phyloP scores from a whole-genome alignment of 192 early-diverging fungal genomes.

The Rhizophagus prolifer region DNA sequence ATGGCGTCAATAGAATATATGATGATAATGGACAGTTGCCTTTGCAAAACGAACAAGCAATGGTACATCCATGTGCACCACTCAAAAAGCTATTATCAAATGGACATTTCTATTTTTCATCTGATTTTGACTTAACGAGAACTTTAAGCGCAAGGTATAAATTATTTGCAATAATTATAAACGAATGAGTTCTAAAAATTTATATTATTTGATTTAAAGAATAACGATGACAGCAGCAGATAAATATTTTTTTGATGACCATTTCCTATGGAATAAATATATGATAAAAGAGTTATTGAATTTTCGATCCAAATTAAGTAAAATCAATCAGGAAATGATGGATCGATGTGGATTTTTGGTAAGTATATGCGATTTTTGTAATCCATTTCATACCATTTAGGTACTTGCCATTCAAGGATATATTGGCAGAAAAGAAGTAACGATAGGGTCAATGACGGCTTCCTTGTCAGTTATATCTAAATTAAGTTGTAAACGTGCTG shows the following conservation, averaged over 20 bases:
- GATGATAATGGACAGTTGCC: conserved; percentile 38
- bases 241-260: conserved; percentile 59
- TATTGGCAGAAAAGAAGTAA: conserved; percentile 54
- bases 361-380: background rate
- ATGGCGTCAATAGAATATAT: conserved; percentile 37
- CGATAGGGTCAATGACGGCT: conserved; percentile 37
- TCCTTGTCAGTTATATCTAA: conserved; percentile 70
- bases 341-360: conserved; percentile 77
- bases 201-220: conserved; percentile 35
- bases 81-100: conserved; percentile 78
- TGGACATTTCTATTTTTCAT: conserved; percentile 93
- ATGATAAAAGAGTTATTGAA: conserved; percentile 78
- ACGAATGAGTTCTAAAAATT: background rate
- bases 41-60: conserved; percentile 44
- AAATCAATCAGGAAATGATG: conserved; percentile 61
- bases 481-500: conserved; percentile 72
- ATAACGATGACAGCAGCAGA: conserved; percentile 50
- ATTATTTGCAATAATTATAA: conserved; percentile 17
- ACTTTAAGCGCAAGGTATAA: conserved; percentile 65
- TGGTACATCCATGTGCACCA: conserved; percentile 69
- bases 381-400: conserved; percentile 28
- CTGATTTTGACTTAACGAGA: conserved; percentile 85
- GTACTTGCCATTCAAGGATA: conserved; percentile 77
- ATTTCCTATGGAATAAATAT: conserved; percentile 92
- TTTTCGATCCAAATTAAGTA: conserved; percentile 75